Conservation (phyloP, 2,329 filamentous ascomycete genomes). For the Paramyrothecium sp. region DNA sequence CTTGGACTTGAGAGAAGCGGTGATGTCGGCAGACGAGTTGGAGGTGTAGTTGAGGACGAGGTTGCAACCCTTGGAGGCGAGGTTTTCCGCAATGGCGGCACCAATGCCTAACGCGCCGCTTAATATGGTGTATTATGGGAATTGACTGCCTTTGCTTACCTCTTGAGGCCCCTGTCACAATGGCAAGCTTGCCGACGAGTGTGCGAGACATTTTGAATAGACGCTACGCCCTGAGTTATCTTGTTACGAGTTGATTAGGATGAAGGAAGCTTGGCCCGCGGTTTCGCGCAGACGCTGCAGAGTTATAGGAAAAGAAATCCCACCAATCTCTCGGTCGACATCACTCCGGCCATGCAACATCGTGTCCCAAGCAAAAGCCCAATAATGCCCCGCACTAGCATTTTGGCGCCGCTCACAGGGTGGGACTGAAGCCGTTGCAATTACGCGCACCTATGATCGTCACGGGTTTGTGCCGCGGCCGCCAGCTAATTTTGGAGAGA, state of each 20-base stretch:
- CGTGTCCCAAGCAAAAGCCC: not conserved
- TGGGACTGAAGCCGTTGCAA: not conserved
- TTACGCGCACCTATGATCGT: not conserved
- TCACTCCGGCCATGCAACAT: not conserved
- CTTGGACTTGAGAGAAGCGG: not conserved
- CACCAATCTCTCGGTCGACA: not conserved
- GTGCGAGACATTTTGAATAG: not conserved
- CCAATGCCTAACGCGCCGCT: slow-evolving; percentile 46
- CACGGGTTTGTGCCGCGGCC: not conserved
- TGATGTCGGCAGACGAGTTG: slow-evolving; percentile 38
- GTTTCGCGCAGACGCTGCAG: not conserved
- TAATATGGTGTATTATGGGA: not conserved
- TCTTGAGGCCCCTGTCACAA: slow-evolving; percentile 1
- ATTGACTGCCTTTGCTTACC: not conserved
- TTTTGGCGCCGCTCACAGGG: not conserved
- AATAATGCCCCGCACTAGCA: not conserved
- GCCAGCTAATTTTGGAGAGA: too few relatives aligned
- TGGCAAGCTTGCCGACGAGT: not conserved
- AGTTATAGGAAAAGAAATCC: not conserved
- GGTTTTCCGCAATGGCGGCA: slow-evolving; percentile 49
- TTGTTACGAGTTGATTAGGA: too few relatives aligned
- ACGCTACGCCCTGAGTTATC: too few relatives aligned
- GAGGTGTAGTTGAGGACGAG: slow-evolving; percentile 57
- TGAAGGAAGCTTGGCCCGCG: not conserved
- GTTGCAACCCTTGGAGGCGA: slow-evolving; percentile 56